Evolutionary conservation across 345 rosid species (phyloP).

Genomic region (Gossypium rotundifolium): DNA sequence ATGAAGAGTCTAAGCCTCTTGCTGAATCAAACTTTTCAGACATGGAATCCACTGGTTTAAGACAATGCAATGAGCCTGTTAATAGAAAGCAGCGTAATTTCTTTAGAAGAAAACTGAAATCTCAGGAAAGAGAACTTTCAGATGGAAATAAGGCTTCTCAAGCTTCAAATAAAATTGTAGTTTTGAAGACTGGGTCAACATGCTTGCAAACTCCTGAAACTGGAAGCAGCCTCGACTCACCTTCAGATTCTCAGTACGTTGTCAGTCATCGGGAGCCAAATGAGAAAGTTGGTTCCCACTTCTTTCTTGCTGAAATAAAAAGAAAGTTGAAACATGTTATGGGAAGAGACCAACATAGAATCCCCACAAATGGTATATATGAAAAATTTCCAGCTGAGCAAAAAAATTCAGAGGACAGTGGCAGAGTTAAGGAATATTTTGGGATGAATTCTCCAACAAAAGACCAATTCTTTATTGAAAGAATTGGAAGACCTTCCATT

Average conservation of each 20-base stretch:
- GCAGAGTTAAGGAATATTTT: conserved; percentile 34
- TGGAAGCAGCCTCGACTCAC: conserved; percentile 29
- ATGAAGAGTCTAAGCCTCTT: conserved; percentile 33
- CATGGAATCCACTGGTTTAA: conserved; percentile 22
- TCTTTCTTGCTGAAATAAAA: conserved; percentile 67
- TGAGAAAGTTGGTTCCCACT: conserved; percentile 54
- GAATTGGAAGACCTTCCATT: conserved; percentile 49
- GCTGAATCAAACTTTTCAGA: conserved; percentile 27
- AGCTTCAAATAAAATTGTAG: conserved; percentile 59
- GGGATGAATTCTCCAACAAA: conserved; percentile 31
- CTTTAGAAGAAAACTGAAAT: conserved; percentile 51
- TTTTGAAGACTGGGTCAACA: conserved; percentile 66
- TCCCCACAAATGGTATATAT: conserved; percentile 22
- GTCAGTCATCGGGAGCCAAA: conserved; percentile 32
- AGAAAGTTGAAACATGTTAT: conserved; percentile 77
- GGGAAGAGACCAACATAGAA: conserved; percentile 59
- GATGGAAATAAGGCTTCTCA: conserved; percentile 34
- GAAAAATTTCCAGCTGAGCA: conserved; percentile 25
- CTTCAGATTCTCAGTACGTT: conserved; percentile 33
- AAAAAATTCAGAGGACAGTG: conserved; percentile 19
- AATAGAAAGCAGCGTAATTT: conserved; percentile 47
- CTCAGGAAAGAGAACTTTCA: conserved; percentile 34
- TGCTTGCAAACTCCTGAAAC: conserved; percentile 35
- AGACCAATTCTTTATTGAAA: conserved; percentile 85
- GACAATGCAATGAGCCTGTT: conserved; percentile 33